Percentiles rank a stretch among this genome's conserved stretches.
Conservation (phyloP, 2,329 filamentous ascomycete genomes). For the Ophiostoma montium region DNA sequence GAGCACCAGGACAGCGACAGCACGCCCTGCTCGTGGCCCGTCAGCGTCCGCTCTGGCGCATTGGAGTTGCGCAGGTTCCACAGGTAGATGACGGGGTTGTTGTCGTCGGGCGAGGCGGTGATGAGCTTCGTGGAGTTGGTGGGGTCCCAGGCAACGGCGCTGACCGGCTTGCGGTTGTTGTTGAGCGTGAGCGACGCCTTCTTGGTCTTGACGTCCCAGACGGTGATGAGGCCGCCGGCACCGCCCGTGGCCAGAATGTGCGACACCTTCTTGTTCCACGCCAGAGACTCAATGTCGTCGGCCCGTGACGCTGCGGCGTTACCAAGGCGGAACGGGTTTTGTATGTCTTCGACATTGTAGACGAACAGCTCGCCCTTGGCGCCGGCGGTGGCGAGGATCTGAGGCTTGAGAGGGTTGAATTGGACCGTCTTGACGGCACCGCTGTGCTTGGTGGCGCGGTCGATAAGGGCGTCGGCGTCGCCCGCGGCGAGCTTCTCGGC, state of each 20-base stretch:
- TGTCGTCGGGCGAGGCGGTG: conserved; percentile 82
- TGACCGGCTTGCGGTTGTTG: conserved; percentile 87
- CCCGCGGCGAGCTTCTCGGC: conserved; percentile 52
- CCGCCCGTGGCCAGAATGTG: conserved; percentile 94
- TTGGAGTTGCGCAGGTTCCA: conserved; percentile 97
- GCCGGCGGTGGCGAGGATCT: conserved; percentile 83
- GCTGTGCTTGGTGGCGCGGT: conserved; percentile 76
- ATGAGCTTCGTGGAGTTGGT: conserved; percentile 88
- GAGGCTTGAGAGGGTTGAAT: conserved; percentile 86
- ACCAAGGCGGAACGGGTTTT: conserved; percentile 77
- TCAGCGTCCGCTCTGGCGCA: conserved; percentile 74
- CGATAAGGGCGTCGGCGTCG: conserved; percentile 61
- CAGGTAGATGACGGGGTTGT: conserved; percentile 71
- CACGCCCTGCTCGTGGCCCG: conserved; percentile 89
- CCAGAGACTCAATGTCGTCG: conserved; percentile 89
- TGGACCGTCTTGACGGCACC: conserved; percentile 89
- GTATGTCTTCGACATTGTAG: conserved; percentile 83
- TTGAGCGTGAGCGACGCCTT: conserved; percentile 94
- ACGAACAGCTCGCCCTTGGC: conserved; percentile 94
- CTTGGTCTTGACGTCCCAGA: conserved; percentile 97
- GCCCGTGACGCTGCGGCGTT: conserved; percentile 67
- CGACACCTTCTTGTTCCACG: conserved; percentile 96
- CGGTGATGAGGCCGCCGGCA: conserved; percentile 85
- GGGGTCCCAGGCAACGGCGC: conserved; percentile 93
- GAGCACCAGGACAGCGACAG: conserved; percentile 90